Base-by-base conservation (phyloP, 371 early-diverging fungal species). In the Parasitella parasitica region DNA sequence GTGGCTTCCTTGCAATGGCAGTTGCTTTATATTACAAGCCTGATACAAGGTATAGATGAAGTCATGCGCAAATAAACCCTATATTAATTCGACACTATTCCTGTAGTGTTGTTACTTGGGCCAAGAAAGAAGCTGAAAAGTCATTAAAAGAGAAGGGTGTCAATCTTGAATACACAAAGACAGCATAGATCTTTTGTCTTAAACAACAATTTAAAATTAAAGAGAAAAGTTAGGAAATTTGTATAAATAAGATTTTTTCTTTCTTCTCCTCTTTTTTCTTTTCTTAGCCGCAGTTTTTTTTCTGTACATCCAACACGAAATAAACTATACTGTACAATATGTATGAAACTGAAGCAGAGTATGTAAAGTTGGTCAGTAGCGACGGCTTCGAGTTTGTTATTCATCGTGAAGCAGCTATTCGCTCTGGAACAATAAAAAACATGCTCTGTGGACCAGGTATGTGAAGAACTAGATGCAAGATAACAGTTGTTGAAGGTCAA, bases 341-440 rank as follows among this genome's bases (percentile, higher is more conserved):
- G 69, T 52, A 46, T 39, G 54, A 69, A 41, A 38, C 12, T 30
- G 70, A 70, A 52, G 59, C 81, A 28, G 86, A 86, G 43, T 83
- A 84, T 57, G 91, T 91, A 22, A 89, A 89, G 68, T 86, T 97
- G 20, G 84, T 94, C 37, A 92, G 92, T 71, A 80, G 93, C 58
- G 96, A 97, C 74, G 92, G 92, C 0, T 96, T 95, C 67, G 89
- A 90, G 63, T 95, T 97, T 70, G 73, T 94, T 38, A 86, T 97
- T 28, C 91, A 92, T 67, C 87, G 94, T 20, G 83, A 90, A 59
- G 93, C 93, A 50, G 98, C 97, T 36, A 85, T 94, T 80, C 89
- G 90, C 24, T 92, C 95, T 4, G 95, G 95, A 0, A 95, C 97
- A 11, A 89, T 97, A 57, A 91, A 89, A 65, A 95, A 92, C 72